Evolutionary conservation across 345 rosid genomes (phyloP).

Genomic region (Bruguiera parviflora): DNA sequence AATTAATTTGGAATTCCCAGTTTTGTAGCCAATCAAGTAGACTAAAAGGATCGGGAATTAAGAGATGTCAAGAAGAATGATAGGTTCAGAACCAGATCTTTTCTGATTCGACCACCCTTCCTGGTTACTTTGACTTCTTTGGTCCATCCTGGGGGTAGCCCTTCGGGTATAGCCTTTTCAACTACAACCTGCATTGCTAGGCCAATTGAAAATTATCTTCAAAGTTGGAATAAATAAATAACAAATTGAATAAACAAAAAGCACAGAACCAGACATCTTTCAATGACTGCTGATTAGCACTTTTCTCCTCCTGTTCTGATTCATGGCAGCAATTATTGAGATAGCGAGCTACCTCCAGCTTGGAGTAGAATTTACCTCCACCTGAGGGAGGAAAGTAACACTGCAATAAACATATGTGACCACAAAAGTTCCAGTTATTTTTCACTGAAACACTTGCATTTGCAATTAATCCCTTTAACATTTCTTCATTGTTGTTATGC

Average conservation of each 20-base stretch:
- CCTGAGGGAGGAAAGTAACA: conserved; percentile 44
- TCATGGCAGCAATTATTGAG: conserved; percentile 25
- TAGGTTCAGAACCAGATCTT: conserved; percentile 57
- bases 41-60: background rate
- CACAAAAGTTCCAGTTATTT: conserved; percentile 4
- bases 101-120: conserved; percentile 50
- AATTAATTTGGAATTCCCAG: background rate
- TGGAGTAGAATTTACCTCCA: conserved; percentile 39
- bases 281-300: conserved; percentile 8
- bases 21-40: background rate
- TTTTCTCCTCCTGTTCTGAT: conserved; percentile 27
- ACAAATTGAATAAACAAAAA: background rate
- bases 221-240: conserved; percentile 2
- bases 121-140: conserved; percentile 63
- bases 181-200: conserved; percentile 15
- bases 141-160: conserved; percentile 83
- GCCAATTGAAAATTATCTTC: conserved; percentile 24
- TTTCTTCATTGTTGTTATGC: background rate
- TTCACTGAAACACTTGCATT: background rate
- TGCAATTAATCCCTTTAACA: background rate
- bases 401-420: conserved; percentile 37
- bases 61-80: background rate
- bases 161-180: conserved; percentile 54
- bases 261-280: conserved; percentile 30
- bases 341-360: conserved; percentile 41